Evolutionary conservation across 371 early-diverging fungal genomes (phyloP), one percentile per base, ranked within the genome.

Genomic region (Mucor sp.): DNA sequence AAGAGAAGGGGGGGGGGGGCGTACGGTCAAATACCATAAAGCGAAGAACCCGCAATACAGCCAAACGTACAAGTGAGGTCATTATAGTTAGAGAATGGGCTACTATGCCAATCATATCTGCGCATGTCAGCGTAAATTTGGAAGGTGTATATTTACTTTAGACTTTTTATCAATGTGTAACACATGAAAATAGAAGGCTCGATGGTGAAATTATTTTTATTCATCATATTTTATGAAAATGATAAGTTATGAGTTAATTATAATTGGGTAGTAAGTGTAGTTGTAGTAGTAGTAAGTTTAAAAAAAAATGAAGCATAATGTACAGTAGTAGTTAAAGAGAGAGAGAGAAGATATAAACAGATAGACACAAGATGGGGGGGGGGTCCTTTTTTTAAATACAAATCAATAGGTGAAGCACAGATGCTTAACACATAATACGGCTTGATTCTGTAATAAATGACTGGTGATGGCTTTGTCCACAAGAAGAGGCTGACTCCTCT

Each of bases 391-490:
- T 53, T 27, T n/a, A 33, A 35, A 55, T 41, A 39, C n/a, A 50
- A 32, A 50, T 28, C 17, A 28, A 30, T 56, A 28, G 33, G n/a
- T n/a, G 35, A 33, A 6, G 4, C 35, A 23, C 11, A 48, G n/a
- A 53, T 33, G 48, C 4, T 63, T 63, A 68, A 59, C 64, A 69
- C 65, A 69, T 43, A 43, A 69, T 69, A 35, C 65, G 70, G 30
- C 35, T 66, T 19, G 70, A 62, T 50, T 66, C 63, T 39, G 44
- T 43, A 44, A 61, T 62, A 25, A 56, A 70, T 27, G 61, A 58
- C 28, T 47, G 59, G 23, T 58, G 53, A 25, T 48, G 43, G 33
- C 60, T 60, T 48, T 62, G 63, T 5, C 44, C 58, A 43, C 66
- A 71, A 50, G 41, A 66, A 15, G 71, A 50, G 63, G 58, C 14